These are phyloP conservation scores for Curvularia hawaiiensis DNA, from an alignment of 2,329 filamentous ascomycete species.

Conservation along the genomic window DNA sequence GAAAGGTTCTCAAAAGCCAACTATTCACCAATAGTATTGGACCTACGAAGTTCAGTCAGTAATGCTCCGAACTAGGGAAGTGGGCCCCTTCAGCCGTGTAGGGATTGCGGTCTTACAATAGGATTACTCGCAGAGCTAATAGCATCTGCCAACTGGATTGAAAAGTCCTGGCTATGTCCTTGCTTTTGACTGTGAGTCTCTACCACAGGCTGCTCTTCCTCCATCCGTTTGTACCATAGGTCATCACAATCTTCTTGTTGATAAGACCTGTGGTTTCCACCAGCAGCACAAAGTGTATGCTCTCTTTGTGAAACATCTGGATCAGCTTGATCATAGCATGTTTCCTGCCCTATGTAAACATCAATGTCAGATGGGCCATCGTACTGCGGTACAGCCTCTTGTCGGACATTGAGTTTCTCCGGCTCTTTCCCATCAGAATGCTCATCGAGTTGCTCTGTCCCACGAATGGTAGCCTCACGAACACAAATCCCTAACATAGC, in stretches of 20 bases:
- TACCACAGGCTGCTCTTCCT: background rate
- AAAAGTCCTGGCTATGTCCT: slow-evolving; percentile 10
- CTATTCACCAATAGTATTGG: slow-evolving; percentile 6
- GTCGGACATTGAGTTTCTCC: slow-evolving; percentile 28
- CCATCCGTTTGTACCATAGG: background rate
- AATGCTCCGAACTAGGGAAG: slow-evolving; percentile 57
- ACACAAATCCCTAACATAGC: slow-evolving; percentile 70
- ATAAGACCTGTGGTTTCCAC: background rate
- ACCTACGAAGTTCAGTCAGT: slow-evolving; percentile 49
- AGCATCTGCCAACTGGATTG: background rate
- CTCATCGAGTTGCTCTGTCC: slow-evolving; percentile 30
- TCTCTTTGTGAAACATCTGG: background rate
- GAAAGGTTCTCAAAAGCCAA: background rate
- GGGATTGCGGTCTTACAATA: slow-evolving; percentile 1
- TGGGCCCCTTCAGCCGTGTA: background rate
- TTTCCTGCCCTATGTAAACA: background rate
- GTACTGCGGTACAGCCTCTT: slow-evolving; percentile 14
- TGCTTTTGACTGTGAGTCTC: background rate
- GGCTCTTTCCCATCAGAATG: slow-evolving; percentile 30
- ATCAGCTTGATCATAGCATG: slow-evolving; percentile 5
- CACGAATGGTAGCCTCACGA: slow-evolving; percentile 47
- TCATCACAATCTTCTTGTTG: background rate
- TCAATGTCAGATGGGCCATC: background rate
- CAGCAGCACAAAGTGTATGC: background rate
- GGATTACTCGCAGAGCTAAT: background rate